Evolutionary conservation across 1,139 yeast genomes (phyloP).

Genomic region (Protomyces inundatus): DNA sequence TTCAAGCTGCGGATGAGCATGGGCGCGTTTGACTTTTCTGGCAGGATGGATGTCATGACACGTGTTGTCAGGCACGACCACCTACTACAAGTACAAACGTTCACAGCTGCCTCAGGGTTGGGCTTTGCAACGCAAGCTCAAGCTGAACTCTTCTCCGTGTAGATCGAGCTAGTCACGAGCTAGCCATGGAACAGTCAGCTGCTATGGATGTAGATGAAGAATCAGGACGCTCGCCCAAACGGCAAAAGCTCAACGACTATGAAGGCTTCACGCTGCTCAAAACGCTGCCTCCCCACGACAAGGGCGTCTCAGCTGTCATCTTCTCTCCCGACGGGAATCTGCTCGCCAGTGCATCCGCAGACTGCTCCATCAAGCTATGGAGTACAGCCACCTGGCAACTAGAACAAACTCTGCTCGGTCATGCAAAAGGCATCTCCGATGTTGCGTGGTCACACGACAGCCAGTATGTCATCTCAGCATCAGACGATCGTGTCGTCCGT

Average conservation of each 20-base stretch:
- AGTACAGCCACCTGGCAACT: conserved; percentile 37
- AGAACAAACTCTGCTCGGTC: conserved; percentile 51
- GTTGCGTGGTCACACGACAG: conserved; percentile 72
- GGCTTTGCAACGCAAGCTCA: too few species aligned
- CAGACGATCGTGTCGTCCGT: conserved; percentile 78
- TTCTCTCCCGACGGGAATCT: conserved; percentile 60
- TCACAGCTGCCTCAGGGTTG: too few species aligned
- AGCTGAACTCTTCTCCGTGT: too few species aligned
- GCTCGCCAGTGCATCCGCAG: conserved; percentile 51
- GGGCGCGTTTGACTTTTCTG: too few species aligned
- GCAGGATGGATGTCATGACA: too few species aligned
- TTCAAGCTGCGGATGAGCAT: too few species aligned
- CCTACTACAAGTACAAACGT: too few species aligned
- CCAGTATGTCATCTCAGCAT: conserved; percentile 70
- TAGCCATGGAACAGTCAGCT: too few species aligned
- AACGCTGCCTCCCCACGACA: conserved; percentile 34
- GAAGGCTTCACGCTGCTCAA: conserved; percentile 3
- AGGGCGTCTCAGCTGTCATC: conserved; percentile 47
- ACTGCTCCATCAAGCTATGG: conserved; percentile 47
- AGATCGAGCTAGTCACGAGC: too few species aligned
- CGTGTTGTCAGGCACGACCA: too few species aligned
- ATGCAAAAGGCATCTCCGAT: conserved; percentile 63
- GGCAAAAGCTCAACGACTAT: background rate
- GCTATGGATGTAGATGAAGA: too few species aligned
- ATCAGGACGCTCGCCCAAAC: background rate